Evolutionary conservation across 78 protist genomes (phyloP).

Genomic region (Chrysochromulina parva): DNA sequence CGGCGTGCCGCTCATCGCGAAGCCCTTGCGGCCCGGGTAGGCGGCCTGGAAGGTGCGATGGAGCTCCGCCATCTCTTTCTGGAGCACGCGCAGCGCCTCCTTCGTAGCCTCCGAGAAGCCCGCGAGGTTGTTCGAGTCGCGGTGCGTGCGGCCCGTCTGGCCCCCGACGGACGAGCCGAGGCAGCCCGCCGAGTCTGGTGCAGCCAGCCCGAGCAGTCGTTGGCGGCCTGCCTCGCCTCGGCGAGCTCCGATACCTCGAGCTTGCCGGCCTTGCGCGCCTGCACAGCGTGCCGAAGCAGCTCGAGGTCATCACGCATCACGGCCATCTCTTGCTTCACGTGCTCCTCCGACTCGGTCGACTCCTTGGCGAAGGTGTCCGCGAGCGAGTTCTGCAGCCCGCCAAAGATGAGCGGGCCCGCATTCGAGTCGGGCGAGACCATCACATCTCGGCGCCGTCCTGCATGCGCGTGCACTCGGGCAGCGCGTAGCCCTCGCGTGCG

Average conservation of each 20-base stretch:
- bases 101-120: neutral
- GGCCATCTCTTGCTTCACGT: neutral
- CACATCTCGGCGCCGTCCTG: neutral
- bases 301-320: conserved; percentile 8
- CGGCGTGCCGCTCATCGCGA: neutral
- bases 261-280: neutral
- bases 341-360: neutral
- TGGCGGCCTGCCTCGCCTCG: neutral
- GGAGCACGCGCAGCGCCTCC: neutral
- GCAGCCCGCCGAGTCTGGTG: neutral
- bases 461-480: neutral
- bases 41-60: neutral
- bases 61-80: neutral
- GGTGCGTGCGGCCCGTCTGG: neutral
- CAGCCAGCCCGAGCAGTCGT: neutral
- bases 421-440: neutral
- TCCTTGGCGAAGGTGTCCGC: neutral
- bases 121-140: neutral
- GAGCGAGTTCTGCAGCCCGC: neutral
- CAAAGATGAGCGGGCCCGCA: neutral
- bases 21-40: neutral
- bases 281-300: neutral
- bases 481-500: neutral
- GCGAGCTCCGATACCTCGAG: neutral
- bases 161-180: neutral